These are phyloP conservation scores for Leccinum uliginosum DNA, from an alignment of 768 basidiomycete genomes.

Conservation along the genomic window DNA sequence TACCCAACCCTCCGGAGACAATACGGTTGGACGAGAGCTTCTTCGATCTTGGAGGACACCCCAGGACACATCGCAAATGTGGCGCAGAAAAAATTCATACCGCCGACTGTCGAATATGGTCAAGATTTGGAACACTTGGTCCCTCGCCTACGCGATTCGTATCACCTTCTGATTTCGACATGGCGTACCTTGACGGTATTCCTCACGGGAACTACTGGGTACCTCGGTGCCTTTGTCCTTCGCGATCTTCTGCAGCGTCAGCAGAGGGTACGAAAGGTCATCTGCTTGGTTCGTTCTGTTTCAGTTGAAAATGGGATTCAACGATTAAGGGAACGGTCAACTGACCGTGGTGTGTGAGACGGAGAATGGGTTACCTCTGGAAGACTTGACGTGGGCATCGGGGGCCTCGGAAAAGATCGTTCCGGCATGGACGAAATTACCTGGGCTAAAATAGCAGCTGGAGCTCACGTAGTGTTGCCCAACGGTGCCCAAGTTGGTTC, in stretches of 20 bases:
- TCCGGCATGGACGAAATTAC: constrained; percentile 65
- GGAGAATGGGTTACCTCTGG: constrained; percentile 70
- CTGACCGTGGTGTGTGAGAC: constrained; percentile 84
- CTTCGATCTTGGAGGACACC: constrained; percentile 94
- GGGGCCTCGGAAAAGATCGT: constrained; percentile 71
- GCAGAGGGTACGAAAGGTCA: constrained; percentile 73
- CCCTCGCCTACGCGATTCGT: constrained; percentile 53
- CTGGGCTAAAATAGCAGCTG: constrained; percentile 66
- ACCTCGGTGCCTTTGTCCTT: constrained; percentile 91
- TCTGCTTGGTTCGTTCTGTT: constrained; percentile 85
- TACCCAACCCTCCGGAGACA: constrained; percentile 72
- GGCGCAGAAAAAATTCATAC: constrained; percentile 15
- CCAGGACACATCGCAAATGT: constrained; percentile 9
- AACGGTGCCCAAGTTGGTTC: constrained; percentile 96
- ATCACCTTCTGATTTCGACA: constrained; percentile 53
- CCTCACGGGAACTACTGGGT: constrained; percentile 96
- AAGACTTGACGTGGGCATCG: constrained; percentile 73
- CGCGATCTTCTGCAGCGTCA: constrained; percentile 65
- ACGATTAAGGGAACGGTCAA: constrained; percentile 66
- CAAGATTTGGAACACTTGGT: constrained; percentile 71
- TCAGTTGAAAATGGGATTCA: constrained; percentile 55
- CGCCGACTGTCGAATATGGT: constrained; percentile 60
- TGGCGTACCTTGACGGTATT: constrained; percentile 70
- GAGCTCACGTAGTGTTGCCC: constrained; percentile 83
- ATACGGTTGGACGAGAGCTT: constrained; percentile 91